A percentile compares a stretch with the other conserved stretches of the same genome.
Evolutionary conservation across 192 early-diverging fungal species (phyloP).

Genomic region (Umbelopsis sp.): DNA sequence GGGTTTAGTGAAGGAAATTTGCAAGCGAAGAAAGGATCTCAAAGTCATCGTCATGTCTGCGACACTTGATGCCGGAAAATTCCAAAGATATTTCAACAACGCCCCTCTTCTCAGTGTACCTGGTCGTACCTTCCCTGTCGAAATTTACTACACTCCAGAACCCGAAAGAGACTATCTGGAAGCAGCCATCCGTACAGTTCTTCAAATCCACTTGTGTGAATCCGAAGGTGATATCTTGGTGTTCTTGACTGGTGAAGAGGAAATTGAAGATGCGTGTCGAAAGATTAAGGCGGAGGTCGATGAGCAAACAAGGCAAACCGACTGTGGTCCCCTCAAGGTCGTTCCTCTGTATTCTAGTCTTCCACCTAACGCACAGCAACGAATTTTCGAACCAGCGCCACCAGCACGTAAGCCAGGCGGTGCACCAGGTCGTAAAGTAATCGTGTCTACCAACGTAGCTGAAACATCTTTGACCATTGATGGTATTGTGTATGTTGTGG

Average conservation of each 20-base stretch:
- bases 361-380: constrained; percentile 87
- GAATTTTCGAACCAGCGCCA: constrained; percentile 92
- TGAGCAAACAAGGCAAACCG: constrained; percentile 58
- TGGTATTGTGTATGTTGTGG: constrained; percentile 98
- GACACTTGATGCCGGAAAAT: constrained; percentile 97
- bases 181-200: constrained; percentile 91
- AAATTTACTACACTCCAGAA: constrained; percentile 96
- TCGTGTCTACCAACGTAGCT: constrained; percentile 97
- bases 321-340: constrained; percentile 80
- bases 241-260: constrained; percentile 98
- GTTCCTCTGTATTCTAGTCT: constrained; percentile 92
- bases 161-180: constrained; percentile 98
- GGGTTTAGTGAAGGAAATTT: constrained; percentile 95
- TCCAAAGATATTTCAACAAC: constrained; percentile 97
- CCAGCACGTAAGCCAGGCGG: constrained; percentile 75
- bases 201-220: constrained; percentile 93
- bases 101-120: constrained; percentile 92
- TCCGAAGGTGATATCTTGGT: constrained; percentile 95
- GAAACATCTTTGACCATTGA: constrained; percentile 99
- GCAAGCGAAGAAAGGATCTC: constrained; percentile 74
- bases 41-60: constrained; percentile 97
- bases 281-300: constrained; percentile 81
- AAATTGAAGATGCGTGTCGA: constrained; percentile 95
- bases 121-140: constrained; percentile 98
- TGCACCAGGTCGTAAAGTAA: constrained; percentile 91